Percentiles rank a stretch among this genome's conserved stretches.
Evolutionary conservation across 805 yeast genomes (phyloP).

Genomic region (Candida chauliodis): DNA sequence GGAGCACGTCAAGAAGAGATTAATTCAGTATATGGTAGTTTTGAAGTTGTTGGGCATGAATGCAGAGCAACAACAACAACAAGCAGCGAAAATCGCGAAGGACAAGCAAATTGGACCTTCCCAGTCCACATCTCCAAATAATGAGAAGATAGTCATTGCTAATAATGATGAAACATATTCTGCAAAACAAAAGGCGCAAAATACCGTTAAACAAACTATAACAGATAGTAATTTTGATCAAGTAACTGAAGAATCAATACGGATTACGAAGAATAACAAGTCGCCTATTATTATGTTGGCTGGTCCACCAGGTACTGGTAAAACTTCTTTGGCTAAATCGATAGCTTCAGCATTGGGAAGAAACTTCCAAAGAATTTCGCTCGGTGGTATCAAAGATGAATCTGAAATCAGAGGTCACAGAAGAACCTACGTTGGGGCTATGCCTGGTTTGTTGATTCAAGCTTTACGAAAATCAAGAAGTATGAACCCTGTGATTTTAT

Average conservation of each 20-base stretch:
- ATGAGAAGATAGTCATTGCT: slow-evolving; percentile 28
- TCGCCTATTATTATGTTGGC: slow-evolving; percentile 79
- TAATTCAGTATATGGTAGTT: slow-evolving; percentile 77
- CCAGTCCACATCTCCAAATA: background rate
- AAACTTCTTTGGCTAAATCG: slow-evolving; percentile 81
- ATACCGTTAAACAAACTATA: slow-evolving; percentile 9
- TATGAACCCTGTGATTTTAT: slow-evolving; percentile 77
- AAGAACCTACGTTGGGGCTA: slow-evolving; percentile 87
- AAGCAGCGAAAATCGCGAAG: slow-evolving; percentile 9
- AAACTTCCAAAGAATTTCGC: slow-evolving; percentile 72
- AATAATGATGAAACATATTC: slow-evolving; percentile 31
- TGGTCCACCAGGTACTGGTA: slow-evolving; percentile 95
- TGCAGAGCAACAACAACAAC: slow-evolving; percentile 24
- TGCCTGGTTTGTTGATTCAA: slow-evolving; percentile 81
- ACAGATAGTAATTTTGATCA: slow-evolving; percentile 3
- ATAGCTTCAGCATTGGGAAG: slow-evolving; percentile 72
- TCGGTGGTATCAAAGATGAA: slow-evolving; percentile 87
- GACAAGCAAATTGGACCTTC: background rate
- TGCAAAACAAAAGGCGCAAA: slow-evolving; percentile 22
- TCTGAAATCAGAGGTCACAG: slow-evolving; percentile 89
- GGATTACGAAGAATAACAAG: slow-evolving; percentile 34
- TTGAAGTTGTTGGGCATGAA: slow-evolving; percentile 52
- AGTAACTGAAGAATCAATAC: slow-evolving; percentile 10
- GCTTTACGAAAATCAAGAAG: slow-evolving; percentile 71
- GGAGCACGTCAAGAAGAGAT: slow-evolving; percentile 54